Percentiles rank a stretch among this genome's conserved stretches.
Evolutionary conservation across 805 yeast species (phyloP).

Genomic region (Suhomyces canberraensis): DNA sequence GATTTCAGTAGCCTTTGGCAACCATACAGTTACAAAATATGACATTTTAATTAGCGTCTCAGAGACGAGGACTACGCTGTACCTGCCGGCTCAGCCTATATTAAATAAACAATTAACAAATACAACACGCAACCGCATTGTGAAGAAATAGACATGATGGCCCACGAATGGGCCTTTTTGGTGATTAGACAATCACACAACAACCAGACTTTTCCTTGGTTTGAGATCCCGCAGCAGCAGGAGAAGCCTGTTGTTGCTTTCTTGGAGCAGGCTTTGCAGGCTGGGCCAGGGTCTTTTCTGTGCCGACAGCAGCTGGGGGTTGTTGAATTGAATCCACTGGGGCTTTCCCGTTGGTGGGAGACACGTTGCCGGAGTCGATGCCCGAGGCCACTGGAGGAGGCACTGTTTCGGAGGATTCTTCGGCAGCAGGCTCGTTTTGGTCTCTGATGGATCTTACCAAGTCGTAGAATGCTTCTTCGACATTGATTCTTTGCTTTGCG

Average conservation of each 20-base stretch:
- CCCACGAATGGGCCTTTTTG: not conserved
- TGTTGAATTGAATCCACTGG: constrained; percentile 1
- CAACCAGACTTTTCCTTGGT: constrained; percentile 35
- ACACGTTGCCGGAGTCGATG: constrained; percentile 6
- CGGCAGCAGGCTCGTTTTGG: constrained; percentile 9
- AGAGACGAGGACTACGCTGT: too few relatives aligned
- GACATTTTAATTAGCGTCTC: too few relatives aligned
- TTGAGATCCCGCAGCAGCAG: constrained; percentile 13
- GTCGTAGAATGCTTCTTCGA: constrained; percentile 77
- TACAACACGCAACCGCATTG: not conserved
- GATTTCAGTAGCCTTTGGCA: too few relatives aligned
- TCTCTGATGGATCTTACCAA: constrained; percentile 56
- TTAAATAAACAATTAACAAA: not conserved
- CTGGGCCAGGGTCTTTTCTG: constrained; percentile 7
- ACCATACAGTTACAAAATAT: too few relatives aligned
- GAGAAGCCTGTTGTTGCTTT: constrained; percentile 9
- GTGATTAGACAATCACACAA: constrained; percentile 30
- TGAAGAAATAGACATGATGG: not conserved
- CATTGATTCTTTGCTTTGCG: constrained; percentile 88
- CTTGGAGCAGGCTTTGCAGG: constrained; percentile 9
- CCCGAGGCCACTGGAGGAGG: constrained; percentile 2
- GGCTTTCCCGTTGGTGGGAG: not conserved
- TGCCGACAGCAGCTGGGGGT: constrained; percentile 1
- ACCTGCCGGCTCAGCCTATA: not conserved
- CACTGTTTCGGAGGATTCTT: constrained; percentile 2